Conservation (phyloP, 768 basidiomycete genomes). For the Lepiota subincarnata region DNA sequence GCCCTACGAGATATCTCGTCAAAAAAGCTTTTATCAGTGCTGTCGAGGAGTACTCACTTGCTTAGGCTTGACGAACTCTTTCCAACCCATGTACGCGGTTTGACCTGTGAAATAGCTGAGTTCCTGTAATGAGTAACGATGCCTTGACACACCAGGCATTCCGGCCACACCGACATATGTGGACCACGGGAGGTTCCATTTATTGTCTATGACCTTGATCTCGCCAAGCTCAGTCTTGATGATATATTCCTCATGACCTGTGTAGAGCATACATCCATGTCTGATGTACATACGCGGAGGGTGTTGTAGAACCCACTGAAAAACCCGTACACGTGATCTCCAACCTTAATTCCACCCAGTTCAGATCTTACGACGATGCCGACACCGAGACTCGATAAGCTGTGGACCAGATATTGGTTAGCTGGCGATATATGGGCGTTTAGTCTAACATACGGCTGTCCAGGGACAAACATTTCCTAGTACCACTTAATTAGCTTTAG, state of each 20-base stretch:
- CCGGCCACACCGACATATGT: conserved; percentile 36
- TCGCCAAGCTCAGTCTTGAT: conserved; percentile 14
- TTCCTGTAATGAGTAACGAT: no score
- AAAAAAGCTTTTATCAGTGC: no score
- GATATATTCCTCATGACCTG: conserved; percentile 34
- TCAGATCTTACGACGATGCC: conserved; percentile 30
- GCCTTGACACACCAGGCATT: conserved; percentile 17
- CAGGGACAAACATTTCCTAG: conserved; percentile 6
- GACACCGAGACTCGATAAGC: conserved; percentile 4
- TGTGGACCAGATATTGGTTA: no score
- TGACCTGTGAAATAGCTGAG: conserved; percentile 16
- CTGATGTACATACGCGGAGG: no score
- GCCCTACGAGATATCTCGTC: conserved; percentile 13
- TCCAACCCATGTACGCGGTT: conserved; percentile 30
- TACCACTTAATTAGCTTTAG: not conserved
- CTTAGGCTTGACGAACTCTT: conserved; percentile 24
- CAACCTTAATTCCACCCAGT: conserved; percentile 15
- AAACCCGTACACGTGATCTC: conserved; percentile 9
- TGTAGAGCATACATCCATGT: no score
- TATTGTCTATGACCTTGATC: conserved; percentile 27
- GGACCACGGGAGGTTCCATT: conserved; percentile 37
- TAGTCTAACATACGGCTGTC: conserved; percentile 6
- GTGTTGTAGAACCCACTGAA: not conserved
- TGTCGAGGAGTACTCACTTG: conserved; percentile 20
- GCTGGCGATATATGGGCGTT: no score